Base-by-base conservation (phyloP, 495 filamentous ascomycete species). In the Penicillium riverlandense region DNA sequence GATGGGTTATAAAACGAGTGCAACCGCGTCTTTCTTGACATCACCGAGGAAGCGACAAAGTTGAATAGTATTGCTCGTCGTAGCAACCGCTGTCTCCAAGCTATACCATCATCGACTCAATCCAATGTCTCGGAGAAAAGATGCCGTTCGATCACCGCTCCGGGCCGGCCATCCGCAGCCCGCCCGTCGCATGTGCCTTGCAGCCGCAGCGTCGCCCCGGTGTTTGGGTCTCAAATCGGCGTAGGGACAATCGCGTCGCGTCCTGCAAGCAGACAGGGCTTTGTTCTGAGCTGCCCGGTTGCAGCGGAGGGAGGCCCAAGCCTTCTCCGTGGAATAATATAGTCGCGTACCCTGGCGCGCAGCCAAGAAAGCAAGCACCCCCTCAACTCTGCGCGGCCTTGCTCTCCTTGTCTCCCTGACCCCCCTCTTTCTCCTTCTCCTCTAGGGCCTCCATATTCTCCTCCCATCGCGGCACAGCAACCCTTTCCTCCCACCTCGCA, bases 401-500 rank as follows among this genome's bases (percentile, higher is more conserved):
- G 10, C 7, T 12, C 10, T 12, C 32, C 32, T 9, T 34, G 7
- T 34, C 32, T 6, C 32, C 32, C n/a, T 34, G 9, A 3, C 10
- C 7, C n/a, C 32, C 35, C 37, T 43, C 39, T 15, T 33, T 34
- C 48, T 65, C 59, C 49, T 61, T 67, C 55, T 55, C 54, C 49
- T 74, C 68, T 37, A 70, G 42, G 3, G 54, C 57, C 37, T 69
- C 67, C 64, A 70, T 69, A 45, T 70, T 71, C 50, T 66, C 64
- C 41, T 70, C 67, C 67, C 66, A 70, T 27, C 49, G 49, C 30
- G 63, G 53, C 34, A 77, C 58, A 12, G 42, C 51, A 35, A 81
- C 63, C 39, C 63, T 72, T 35, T 64, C 67, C 44, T 78, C 67
- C 69, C 82, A 76, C 40, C 47, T 58, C 41, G 65, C 67, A 10